Conservation (phyloP, 208 protist genomes). For the Lotmaria passim region DNA sequence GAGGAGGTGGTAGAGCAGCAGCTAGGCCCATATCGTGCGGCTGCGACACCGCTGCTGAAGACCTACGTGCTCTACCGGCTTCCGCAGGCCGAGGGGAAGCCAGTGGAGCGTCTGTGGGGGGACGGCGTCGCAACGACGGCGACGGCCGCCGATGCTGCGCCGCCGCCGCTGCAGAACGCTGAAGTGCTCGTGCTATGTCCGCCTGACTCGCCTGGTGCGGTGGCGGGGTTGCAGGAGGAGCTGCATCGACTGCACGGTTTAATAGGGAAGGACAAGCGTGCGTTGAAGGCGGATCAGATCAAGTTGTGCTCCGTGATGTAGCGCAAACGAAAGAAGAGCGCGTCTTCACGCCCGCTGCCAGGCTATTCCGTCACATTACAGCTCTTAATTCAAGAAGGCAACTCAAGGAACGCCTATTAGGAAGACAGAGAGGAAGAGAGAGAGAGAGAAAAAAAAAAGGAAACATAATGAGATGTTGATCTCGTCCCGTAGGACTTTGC, state of each 20-base stretch:
- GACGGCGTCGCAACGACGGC: too few species aligned
- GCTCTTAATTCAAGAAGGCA: too few species aligned
- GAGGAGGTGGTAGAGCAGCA: slow-evolving; percentile 41
- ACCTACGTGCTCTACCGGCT: slow-evolving; percentile 22
- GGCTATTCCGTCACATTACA: neutral
- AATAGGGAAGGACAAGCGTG: slow-evolving; percentile 59
- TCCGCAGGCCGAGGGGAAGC: neutral
- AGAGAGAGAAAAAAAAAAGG: too few species aligned
- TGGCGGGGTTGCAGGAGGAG: slow-evolving; percentile 42
- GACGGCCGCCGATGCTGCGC: neutral
- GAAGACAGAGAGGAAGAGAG: too few species aligned
- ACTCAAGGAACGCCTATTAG: too few species aligned
- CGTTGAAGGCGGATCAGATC: slow-evolving; percentile 55
- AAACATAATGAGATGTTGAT: too few species aligned
- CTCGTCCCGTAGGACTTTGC: too few species aligned
- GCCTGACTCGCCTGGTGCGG: slow-evolving; percentile 5
- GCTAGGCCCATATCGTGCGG: slow-evolving; percentile 1
- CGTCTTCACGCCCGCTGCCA: neutral
- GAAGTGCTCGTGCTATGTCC: slow-evolving; percentile 61
- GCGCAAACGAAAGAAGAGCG: neutral
- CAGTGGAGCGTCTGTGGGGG: neutral
- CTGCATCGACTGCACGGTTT: slow-evolving; percentile 42
- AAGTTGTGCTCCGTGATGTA: slow-evolving; percentile 73
- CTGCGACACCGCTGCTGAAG: neutral
- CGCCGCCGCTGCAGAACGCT: slow-evolving; percentile 36